Evolutionary conservation across 192 early-diverging fungal species (phyloP).

Genomic region (Geosiphon pyriformis): DNA sequence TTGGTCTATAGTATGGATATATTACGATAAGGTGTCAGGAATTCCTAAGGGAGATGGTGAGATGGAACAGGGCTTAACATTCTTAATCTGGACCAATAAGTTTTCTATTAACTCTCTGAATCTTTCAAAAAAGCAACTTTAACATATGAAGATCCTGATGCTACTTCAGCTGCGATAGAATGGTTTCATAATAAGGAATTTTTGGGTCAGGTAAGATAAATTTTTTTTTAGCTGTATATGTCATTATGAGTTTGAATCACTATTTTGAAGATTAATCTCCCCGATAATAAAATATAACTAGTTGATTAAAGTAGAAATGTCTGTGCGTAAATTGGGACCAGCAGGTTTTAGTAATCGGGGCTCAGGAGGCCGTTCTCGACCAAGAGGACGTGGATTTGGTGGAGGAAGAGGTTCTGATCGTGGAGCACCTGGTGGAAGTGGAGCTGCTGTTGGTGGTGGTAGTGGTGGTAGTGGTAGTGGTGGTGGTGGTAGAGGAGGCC

Average conservation of each 20-base stretch:
- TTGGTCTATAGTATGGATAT: constrained; percentile 56
- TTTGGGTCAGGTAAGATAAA: constrained; percentile 31
- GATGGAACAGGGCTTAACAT: not conserved
- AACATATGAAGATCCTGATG: constrained; percentile 69
- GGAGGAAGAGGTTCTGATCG: constrained; percentile 39
- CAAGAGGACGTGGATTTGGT: constrained; percentile 41
- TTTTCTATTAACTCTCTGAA: not conserved
- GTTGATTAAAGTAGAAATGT: constrained; percentile 56
- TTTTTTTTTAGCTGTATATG: too few species aligned
- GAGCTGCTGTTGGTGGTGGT: constrained; percentile 39
- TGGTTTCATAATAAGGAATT: constrained; percentile 62
- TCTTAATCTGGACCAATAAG: not conserved
- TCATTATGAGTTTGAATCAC: constrained; percentile 7
- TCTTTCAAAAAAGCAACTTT: constrained; percentile 49
- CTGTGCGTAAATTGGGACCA: constrained; percentile 47
- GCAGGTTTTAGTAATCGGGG: constrained; percentile 39
- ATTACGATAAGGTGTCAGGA: constrained; percentile 56
- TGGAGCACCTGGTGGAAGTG: constrained; percentile 33
- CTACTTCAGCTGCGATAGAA: constrained; percentile 64
- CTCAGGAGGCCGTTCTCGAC: constrained; percentile 43
- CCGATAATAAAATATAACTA: constrained; percentile 33
- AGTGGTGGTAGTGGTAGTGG: constrained; percentile 33
- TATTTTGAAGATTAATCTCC: constrained; percentile 40
- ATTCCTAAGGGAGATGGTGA: constrained; percentile 68
- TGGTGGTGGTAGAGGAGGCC: constrained; percentile 35